A percentile compares a stretch with the other conserved stretches of the same genome.
These are phyloP conservation scores for Rhizopogon vinicolor DNA, from an alignment of 768 basidiomycete genomes.

Conservation along the genomic window DNA sequence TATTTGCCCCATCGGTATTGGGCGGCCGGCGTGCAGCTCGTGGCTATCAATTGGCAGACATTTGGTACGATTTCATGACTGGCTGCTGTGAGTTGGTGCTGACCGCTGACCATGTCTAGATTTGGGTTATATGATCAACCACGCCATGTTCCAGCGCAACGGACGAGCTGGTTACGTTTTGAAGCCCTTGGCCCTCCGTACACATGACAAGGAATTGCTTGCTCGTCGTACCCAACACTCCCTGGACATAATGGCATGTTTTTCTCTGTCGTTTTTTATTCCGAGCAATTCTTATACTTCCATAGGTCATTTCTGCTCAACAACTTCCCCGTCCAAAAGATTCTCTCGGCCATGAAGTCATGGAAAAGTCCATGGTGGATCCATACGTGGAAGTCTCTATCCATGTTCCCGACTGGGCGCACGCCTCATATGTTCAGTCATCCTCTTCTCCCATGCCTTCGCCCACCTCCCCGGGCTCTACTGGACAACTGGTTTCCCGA, in stretches of 20 bases:
- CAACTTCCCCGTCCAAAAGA: slow-evolving; percentile 78
- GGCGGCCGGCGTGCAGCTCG: slow-evolving; percentile 84
- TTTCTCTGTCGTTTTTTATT: not conserved
- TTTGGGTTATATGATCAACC: slow-evolving; percentile 86
- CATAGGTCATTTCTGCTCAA: slow-evolving; percentile 79
- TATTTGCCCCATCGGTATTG: slow-evolving; percentile 88
- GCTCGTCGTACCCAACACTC: slow-evolving; percentile 49
- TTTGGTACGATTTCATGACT: slow-evolving; percentile 51
- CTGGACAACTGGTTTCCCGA: slow-evolving; percentile 42
- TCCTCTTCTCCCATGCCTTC: slow-evolving; percentile 4
- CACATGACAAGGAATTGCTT: slow-evolving; percentile 56
- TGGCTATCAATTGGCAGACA: slow-evolving; percentile 98
- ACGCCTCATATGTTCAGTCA: slow-evolving; percentile 17
- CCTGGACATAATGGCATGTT: slow-evolving; percentile 58
- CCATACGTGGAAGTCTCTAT: slow-evolving; percentile 82
- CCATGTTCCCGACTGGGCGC: slow-evolving; percentile 69
- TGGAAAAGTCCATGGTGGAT: slow-evolving; percentile 53
- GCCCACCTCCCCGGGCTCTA: slow-evolving; percentile 19
- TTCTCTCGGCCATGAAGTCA: slow-evolving; percentile 53
- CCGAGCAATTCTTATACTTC: not conserved
- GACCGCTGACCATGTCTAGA: slow-evolving; percentile 41
- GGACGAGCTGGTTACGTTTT: slow-evolving; percentile 87
- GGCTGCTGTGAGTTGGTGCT: not conserved
- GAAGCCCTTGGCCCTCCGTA: slow-evolving; percentile 75
- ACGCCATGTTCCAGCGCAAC: slow-evolving; percentile 93